Evolutionary conservation across 495 filamentous ascomycete species (phyloP).

Genomic region (Aspergillus cristatus): DNA sequence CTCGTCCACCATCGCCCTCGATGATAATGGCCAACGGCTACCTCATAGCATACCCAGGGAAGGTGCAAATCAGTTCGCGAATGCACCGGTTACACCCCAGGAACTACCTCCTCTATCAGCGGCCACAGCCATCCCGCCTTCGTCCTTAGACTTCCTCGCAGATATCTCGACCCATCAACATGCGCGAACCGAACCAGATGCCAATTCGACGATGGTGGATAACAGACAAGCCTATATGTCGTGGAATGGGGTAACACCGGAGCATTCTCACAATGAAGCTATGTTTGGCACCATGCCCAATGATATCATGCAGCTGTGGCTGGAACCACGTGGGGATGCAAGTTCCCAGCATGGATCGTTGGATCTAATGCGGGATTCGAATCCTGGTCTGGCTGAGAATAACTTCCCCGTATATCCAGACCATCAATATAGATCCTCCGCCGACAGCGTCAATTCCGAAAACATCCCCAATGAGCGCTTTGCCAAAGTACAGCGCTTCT

Average conservation of each 20-base stretch:
- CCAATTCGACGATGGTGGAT: conserved; percentile 27
- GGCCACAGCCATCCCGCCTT: conserved; percentile 15
- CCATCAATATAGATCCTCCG: conserved; percentile 15
- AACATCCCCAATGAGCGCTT: conserved; percentile 41
- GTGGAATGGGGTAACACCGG: conserved; percentile 24
- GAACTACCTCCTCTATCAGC: conserved; percentile 18
- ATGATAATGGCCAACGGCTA: conserved; percentile 13
- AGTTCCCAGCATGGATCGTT: conserved; percentile 28
- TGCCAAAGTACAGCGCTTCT: conserved; percentile 39
- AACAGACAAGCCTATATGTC: conserved; percentile 25
- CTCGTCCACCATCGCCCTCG: conserved; percentile 5
- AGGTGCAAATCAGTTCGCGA: conserved; percentile 8
- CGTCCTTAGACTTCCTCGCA: conserved; percentile 31
- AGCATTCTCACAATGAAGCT: conserved; percentile 17
- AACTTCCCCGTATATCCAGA: conserved; percentile 15
- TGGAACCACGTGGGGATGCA: conserved; percentile 29
- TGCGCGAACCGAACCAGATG: conserved; percentile 22
- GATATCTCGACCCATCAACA: conserved; percentile 32
- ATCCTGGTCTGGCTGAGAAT: conserved; percentile 23
- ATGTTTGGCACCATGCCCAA: conserved; percentile 22
- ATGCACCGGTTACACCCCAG: conserved; percentile 12
- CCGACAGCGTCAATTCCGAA: conserved; percentile 23
- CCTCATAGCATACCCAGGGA: conserved; percentile 11
- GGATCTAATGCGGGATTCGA: conserved; percentile 23
- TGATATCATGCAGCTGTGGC: conserved; percentile 34